Evolutionary conservation across 371 early-diverging fungal species (phyloP), one percentile per base, ranked within the genome.

Genomic region (Apophysomyces trapeziformis): DNA sequence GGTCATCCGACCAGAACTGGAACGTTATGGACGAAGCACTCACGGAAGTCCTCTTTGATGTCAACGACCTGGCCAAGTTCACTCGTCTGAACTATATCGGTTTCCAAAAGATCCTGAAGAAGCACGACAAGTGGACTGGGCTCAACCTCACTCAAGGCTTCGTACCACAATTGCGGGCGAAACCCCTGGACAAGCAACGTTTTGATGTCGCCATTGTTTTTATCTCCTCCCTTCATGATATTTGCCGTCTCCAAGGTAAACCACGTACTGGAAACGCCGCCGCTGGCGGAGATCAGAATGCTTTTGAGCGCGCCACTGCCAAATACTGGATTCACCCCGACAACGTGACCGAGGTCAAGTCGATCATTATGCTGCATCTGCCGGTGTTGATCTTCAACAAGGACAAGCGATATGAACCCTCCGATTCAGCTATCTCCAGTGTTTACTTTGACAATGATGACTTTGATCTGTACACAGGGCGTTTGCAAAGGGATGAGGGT

Each of bases 241-340:
- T 91, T 18, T 92, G 96, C 63, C 85, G 97, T 57, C 93, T 91
- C 45, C 88, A 93, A 65, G 95, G 95, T 44, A 63, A 73, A 47
- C 63, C 67, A 7, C 43, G 65, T 13, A 47, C 71, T 18, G 79
- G 83, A 14, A 76, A 83, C 58, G 80, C 88, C 32, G 74, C 85
- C 43, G 83, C 88, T 14, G 90, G 88, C 32, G 89, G 89, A 18
- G 82, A 84, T 32, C 86, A 89, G 66, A 87, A 86, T 63, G 90
- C 91, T 63, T 95, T 95, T 84, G 95, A 96, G 18, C 86, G 96
- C 26, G 86, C 91, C 65, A 95, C 96, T n/a, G 93, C 93, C 57
- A 96, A 99, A 80, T 99, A 97, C 80, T 99, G 99, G 99, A 95
- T 99, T 2, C 96, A 95, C 66, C 92, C 94, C 0, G 98, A 98